A percentile compares a stretch with the other conserved stretches of the same genome.
These are phyloP conservation scores for Hypoxylon sp. DNA, from an alignment of 2,329 filamentous ascomycete species.

Conservation along the genomic window DNA sequence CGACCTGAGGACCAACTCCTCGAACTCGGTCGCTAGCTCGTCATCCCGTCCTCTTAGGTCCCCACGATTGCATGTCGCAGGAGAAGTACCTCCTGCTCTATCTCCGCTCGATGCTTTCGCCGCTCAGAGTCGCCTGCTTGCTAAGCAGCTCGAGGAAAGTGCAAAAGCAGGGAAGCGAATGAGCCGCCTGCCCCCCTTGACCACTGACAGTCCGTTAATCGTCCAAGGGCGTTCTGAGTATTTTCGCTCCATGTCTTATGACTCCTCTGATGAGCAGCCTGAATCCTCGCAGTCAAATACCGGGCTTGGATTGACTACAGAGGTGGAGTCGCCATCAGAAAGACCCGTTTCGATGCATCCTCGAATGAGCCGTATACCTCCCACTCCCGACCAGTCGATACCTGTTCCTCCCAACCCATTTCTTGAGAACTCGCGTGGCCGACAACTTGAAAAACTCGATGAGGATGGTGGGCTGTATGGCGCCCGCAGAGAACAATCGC, in stretches of 20 bases:
- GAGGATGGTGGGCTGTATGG: conserved; percentile 63
- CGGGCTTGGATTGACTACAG: conserved; percentile 64
- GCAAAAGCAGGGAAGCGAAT: conserved; percentile 80
- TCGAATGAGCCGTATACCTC: conserved; percentile 74
- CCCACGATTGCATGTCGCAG: conserved; percentile 81
- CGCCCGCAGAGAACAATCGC: conserved; percentile 70
- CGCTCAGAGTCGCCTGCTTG: conserved; percentile 87
- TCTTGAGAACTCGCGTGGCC: conserved; percentile 58
- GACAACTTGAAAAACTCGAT: conserved; percentile 56
- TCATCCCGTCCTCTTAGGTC: conserved; percentile 72
- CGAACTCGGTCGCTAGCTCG: conserved; percentile 61
- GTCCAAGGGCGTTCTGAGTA: conserved; percentile 82
- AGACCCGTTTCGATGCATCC: conserved; percentile 82
- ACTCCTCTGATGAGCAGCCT: conserved; percentile 66
- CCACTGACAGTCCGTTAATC: conserved; percentile 84
- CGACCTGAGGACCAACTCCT: conserved; percentile 71
- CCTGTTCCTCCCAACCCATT: conserved; percentile 61
- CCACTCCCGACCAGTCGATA: conserved; percentile 62
- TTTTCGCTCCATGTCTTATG: conserved; percentile 80
- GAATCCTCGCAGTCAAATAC: conserved; percentile 55
- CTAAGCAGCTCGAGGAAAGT: conserved; percentile 86
- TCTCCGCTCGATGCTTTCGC: conserved; percentile 97
- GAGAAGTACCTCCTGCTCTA: conserved; percentile 87
- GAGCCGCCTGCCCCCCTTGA: conserved; percentile 86
- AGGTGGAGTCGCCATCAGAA: conserved; percentile 67